Evolutionary conservation across 176 grass and related monocot species (phyloP).

Genomic region (barley (Hordeum vulgare)): DNA sequence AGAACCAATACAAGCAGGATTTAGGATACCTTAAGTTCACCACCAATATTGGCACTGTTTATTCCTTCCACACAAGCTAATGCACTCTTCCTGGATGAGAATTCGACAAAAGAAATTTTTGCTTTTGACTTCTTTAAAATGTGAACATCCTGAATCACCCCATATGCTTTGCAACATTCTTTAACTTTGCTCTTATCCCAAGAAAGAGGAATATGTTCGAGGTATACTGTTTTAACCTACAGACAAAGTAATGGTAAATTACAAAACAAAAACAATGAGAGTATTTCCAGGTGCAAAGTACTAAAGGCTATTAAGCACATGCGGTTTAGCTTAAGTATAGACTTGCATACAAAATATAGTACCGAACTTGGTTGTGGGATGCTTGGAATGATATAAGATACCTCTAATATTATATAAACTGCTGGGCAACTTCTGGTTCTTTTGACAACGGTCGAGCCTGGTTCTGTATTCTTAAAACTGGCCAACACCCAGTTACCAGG

Average conservation of each 20-base stretch:
- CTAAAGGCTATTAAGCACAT: not conserved
- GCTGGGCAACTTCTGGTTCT: not conserved
- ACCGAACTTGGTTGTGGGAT: not conserved
- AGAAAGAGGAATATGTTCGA: slow-evolving; percentile 54
- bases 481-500: not conserved
- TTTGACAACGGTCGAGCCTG: not conserved
- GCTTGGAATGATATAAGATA: not conserved
- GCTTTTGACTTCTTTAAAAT: slow-evolving; percentile 40
- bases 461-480: not conserved
- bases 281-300: not conserved
- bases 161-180: slow-evolving; percentile 61
- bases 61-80: slow-evolving; percentile 76
- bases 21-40: slow-evolving; percentile 54
- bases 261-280: not conserved
- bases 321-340: not conserved
- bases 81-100: slow-evolving; percentile 61
- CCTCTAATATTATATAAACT: not conserved
- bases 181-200: slow-evolving; percentile 64
- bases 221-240: slow-evolving; percentile 75
- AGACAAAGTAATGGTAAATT: slow-evolving; percentile 8
- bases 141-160: slow-evolving; percentile 51
- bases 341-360: not conserved
- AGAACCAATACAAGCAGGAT: not conserved
- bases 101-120: slow-evolving; percentile 73
- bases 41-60: slow-evolving; percentile 45